Evolutionary conservation across 306 rosid genomes (phyloP).

Genomic region (Mimosa bimucronata): DNA sequence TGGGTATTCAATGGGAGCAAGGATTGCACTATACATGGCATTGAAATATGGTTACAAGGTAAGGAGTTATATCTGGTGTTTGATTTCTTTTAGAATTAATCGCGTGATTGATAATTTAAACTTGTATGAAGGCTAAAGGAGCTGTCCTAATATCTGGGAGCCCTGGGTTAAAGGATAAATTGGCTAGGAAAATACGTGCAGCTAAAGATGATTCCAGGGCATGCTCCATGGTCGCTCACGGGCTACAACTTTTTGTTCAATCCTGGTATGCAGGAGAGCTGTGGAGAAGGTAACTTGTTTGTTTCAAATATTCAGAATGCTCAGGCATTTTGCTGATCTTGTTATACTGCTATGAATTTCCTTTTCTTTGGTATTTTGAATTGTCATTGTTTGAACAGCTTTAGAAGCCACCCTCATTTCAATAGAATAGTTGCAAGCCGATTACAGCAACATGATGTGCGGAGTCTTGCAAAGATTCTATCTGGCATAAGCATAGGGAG

Average conservation of each 20-base stretch:
- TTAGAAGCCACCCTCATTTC: conserved; percentile 84
- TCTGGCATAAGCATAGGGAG: conserved; percentile 84
- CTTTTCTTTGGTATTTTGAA: conserved; percentile 20
- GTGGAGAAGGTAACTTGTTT: conserved; percentile 71
- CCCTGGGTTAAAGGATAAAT: conserved; percentile 80
- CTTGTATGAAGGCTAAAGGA: conserved; percentile 64
- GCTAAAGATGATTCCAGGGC: conserved; percentile 91
- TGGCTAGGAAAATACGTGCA: conserved; percentile 70
- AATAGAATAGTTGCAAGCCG: conserved; percentile 60
- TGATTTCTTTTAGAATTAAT: conserved; percentile 21
- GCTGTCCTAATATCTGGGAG: conserved; percentile 84
- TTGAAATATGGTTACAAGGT: conserved; percentile 72
- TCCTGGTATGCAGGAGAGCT: conserved; percentile 82
- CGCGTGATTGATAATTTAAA: conserved; percentile 27
- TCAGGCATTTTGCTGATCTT: conserved; percentile 32
- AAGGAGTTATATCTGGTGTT: conserved; percentile 34
- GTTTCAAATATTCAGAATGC: conserved; percentile 29
- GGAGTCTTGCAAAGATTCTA: conserved; percentile 66
- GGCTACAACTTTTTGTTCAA: conserved; percentile 68
- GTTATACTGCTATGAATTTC: conserved; percentile 6
- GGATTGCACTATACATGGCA: conserved; percentile 85
- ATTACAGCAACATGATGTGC: conserved; percentile 61
- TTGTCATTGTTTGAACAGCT: conserved; percentile 52
- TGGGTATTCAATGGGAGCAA: conserved; percentile 96
- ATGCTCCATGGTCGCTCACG: conserved; percentile 55